Percentiles rank a stretch among this genome's conserved stretches.
These are phyloP conservation scores for Hyaloperonospora brassicae DNA, from an alignment of 352 stramenopile genomes.

Conservation along the genomic window DNA sequence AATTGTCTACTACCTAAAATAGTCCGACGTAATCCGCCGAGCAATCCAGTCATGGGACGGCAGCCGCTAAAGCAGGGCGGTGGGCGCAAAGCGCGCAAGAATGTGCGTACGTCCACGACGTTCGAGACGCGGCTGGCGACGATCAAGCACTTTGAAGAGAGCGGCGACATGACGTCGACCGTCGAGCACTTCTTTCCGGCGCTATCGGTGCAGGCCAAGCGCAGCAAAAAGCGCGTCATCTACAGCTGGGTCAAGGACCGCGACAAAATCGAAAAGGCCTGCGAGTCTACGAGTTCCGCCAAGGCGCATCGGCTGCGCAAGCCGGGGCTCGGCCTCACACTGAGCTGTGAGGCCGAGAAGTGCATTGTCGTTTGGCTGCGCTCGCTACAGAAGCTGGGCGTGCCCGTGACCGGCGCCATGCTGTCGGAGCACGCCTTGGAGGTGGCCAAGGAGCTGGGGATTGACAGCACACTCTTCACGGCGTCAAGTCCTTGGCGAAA, in stretches of 20 bases:
- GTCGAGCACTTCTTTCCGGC: constrained; percentile 27
- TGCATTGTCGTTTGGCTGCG: constrained; percentile 33
- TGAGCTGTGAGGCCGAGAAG: constrained; percentile 31
- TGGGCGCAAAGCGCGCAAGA: constrained; percentile 18
- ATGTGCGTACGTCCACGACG: constrained; percentile 21
- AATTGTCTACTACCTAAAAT: no score
- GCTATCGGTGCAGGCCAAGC: constrained; percentile 20
- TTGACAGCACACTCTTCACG: constrained; percentile 22
- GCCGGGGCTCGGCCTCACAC: constrained; percentile 16
- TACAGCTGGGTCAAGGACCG: constrained; percentile 29
- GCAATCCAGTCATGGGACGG: constrained; percentile 13
- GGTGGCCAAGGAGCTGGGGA: constrained; percentile 27
- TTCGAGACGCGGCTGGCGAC: constrained; percentile 28
- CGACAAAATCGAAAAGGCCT: constrained; percentile 31
- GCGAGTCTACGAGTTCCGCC: constrained; percentile 27
- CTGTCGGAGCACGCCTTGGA: constrained; percentile 27
- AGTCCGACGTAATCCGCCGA: neutral
- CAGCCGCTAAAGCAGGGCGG: constrained; percentile 20
- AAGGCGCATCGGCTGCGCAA: constrained; percentile 29
- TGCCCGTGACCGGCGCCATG: constrained; percentile 26
- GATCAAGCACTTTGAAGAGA: constrained; percentile 27
- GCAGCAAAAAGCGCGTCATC: constrained; percentile 34
- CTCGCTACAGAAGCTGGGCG: constrained; percentile 22
- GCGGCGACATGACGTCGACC: constrained; percentile 20
- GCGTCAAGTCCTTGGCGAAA: constrained; percentile 26